Percentiles rank a stretch among this genome's conserved stretches.
These are phyloP conservation scores for Solanum aculeatissimum DNA, from an alignment of 305 asterid species.

Conservation along the genomic window DNA sequence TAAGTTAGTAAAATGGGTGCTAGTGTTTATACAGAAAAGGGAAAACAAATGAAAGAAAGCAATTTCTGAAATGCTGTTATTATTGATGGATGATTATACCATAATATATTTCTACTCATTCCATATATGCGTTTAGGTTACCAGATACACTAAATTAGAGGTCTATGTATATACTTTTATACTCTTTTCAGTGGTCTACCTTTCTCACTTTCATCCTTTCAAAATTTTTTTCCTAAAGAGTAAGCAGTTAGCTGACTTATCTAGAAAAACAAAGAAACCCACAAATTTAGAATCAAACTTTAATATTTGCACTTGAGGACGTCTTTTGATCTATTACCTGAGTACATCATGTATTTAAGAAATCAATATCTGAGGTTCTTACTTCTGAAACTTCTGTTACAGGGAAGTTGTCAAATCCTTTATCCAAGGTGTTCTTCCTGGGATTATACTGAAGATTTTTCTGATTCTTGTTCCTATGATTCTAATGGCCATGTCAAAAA, in stretches of 20 bases:
- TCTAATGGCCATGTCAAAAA: slow-evolving; percentile 74
- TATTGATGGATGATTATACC: not conserved
- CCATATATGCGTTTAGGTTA: not conserved
- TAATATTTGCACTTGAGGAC: not conserved
- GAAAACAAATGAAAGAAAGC: not conserved
- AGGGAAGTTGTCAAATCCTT: slow-evolving; percentile 55
- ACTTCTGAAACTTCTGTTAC: slow-evolving; percentile 9
- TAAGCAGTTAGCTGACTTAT: not conserved
- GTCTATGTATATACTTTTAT: not conserved
- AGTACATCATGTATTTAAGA: not conserved
- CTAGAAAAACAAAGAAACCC: not conserved
- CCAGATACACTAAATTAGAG: not conserved
- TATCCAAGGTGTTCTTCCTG: slow-evolving; percentile 97
- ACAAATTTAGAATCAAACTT: not conserved
- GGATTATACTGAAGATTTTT: slow-evolving; percentile 80
- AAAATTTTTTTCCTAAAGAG: not conserved
- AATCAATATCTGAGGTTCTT: not conserved
- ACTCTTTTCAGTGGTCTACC: not conserved
- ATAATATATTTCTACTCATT: not conserved
- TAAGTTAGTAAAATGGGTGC: not conserved
- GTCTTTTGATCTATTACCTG: not conserved
- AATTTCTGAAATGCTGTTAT: not conserved
- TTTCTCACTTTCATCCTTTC: not conserved
- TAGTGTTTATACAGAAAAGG: not conserved
- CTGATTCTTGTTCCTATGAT: slow-evolving; percentile 59